These are phyloP conservation scores for Penstemon barbatus DNA, from an alignment of 257 asterid genomes.

Conservation along the genomic window DNA sequence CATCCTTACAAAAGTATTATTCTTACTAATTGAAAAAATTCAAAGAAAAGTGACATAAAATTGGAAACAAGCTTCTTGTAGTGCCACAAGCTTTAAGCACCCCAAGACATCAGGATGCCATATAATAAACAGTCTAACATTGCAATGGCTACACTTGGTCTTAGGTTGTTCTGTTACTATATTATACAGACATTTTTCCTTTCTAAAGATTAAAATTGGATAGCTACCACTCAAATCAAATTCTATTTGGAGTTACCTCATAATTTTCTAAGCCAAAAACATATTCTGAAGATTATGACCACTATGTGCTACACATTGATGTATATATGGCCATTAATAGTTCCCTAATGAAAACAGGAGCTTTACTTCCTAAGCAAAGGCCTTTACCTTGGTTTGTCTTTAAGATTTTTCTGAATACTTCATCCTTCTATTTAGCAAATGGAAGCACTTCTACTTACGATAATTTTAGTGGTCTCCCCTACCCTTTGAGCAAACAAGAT, in stretches of 20 bases:
- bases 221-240: not conserved
- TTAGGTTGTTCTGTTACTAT: not conserved
- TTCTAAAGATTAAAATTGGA: not conserved
- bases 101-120: not conserved
- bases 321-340: not conserved
- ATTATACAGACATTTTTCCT: not conserved
- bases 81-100: conserved; percentile 1
- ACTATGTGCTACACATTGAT: not conserved
- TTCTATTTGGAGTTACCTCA: not conserved
- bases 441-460: not conserved
- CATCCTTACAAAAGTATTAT: not conserved
- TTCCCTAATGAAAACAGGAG: not conserved
- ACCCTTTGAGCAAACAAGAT: not conserved
- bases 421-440: not conserved
- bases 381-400: not conserved
- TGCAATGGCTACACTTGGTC: too few relatives aligned
- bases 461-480: not conserved
- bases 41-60: not conserved
- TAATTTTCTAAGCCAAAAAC: not conserved
- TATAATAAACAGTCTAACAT: too few relatives aligned
- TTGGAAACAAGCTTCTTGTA: conserved; percentile 14
- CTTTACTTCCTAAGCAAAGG: conserved; percentile 1
- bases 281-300: not conserved
- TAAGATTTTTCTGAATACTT: not conserved
- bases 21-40: not conserved